phyloP scores from a whole-genome alignment of 169 alveolate species.

The Plasmodium sp. region DNA sequence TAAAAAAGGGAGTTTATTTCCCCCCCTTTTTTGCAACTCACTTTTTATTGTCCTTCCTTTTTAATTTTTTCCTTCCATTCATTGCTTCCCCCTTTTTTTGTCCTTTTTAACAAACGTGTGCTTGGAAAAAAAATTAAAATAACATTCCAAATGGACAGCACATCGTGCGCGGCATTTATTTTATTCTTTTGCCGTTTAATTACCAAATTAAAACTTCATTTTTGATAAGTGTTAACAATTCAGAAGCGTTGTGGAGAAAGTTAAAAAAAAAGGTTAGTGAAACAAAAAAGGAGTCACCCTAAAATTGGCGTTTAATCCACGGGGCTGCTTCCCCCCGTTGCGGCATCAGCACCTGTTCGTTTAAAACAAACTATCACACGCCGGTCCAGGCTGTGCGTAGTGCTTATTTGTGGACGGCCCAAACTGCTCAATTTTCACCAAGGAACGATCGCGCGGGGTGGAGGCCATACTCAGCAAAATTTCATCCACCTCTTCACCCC shows the following conservation, averaged over 20 bases:
- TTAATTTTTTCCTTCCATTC: not conserved
- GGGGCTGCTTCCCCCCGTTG: not conserved
- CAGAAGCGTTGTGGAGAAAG: not conserved
- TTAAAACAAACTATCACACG: not conserved
- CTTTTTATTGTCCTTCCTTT: not conserved
- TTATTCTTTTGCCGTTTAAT: not conserved
- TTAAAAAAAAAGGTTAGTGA: not conserved
- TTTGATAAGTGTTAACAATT: not conserved
- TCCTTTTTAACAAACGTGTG: not conserved
- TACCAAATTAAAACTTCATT: not conserved
- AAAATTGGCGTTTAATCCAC: not conserved
- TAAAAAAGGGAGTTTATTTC: not conserved
- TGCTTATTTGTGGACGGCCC: not conserved
- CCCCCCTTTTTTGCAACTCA: not conserved
- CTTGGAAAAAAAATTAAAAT: not conserved
- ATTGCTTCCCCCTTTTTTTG: not conserved
- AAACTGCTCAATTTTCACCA: not conserved
- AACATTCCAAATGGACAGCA: not conserved
- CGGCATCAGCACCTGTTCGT: not conserved
- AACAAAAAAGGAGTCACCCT: not conserved
- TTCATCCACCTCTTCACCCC: not conserved
- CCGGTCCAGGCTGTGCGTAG: not conserved
- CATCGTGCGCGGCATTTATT: not conserved
- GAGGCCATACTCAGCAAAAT: not conserved
- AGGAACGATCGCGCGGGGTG: not conserved